Base-by-base conservation (phyloP, 768 basidiomycete genomes). In the Scleroderma bovista region DNA sequence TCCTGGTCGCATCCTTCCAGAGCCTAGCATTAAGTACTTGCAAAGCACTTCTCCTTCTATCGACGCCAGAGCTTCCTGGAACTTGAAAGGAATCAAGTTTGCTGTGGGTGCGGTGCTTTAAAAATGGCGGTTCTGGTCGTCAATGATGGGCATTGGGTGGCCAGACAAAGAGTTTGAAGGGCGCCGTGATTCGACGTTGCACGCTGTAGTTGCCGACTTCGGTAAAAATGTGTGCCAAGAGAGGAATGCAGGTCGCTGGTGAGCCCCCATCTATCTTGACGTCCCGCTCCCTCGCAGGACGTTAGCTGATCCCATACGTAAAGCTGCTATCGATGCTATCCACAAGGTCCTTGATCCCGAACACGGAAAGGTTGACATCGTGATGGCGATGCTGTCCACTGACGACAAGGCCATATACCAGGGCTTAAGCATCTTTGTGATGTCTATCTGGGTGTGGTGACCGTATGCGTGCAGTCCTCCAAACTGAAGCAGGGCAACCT, bases 61-160 rank as follows among this genome's bases (percentile, higher is more conserved):
- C 20, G 69, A 73, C 54, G 68, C 74, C 1, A 60, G 60, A 29
- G 75, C 75, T 10, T 65, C 68, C 39, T 77, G 76, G 75, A 75
- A 76, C 52, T 50, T 75, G 44, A 56, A 74, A 23, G 69, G 73
- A 44, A 69, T 50, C 74, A 75, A 74, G 56, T 88, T 88, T 59
- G 65, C 75, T 6, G 67, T 63, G 20, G 83, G 83, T 9, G 81
- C 69, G 4, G 65, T 56, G 15, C 60, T 89, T 39, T 65, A 69
- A 75, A 77, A 17, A 87, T 85, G 84, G 81, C 73, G 6, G 81
- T 88, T 6, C 65, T 90, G 16, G 63, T 86, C 39, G 77, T 90
- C 54, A 63, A 69, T 34, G 85, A 87, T 53, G 72, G 75, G 12
- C n/a, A 74, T 73, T n/a, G n/a, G n/a, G n/a, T n/a, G n/a, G 45